A percentile compares a stretch with the other conserved stretches of the same genome.
phyloP scores from a whole-genome alignment of 805 yeast species.

The Lipomyces sp. region DNA sequence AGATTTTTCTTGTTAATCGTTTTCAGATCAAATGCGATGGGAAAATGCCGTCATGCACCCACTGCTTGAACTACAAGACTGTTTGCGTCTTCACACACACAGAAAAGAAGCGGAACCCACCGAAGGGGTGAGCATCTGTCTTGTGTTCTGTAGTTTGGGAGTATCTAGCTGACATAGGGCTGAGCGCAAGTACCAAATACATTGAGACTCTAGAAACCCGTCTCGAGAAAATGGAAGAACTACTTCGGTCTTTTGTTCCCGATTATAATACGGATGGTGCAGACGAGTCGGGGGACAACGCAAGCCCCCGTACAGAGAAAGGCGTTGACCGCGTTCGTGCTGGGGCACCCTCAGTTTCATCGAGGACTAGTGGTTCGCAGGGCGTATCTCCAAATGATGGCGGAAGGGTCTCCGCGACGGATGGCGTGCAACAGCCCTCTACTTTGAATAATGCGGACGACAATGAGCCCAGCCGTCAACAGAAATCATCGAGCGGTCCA shows the following conservation, averaged over 20 bases:
- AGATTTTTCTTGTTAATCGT: neutral
- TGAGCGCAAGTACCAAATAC: slow-evolving; percentile 24
- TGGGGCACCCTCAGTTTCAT: too few relatives aligned
- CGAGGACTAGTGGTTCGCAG: too few relatives aligned
- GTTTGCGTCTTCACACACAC: slow-evolving; percentile 32
- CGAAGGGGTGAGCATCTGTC: slow-evolving; percentile 20
- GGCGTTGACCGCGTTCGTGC: too few relatives aligned
- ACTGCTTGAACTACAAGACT: slow-evolving; percentile 31
- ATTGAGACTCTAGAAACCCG: slow-evolving; percentile 31
- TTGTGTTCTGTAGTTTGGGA: neutral
- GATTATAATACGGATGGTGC: slow-evolving; percentile 6
- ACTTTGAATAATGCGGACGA: too few relatives aligned
- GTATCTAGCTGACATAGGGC: neutral
- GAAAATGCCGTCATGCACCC: slow-evolving; percentile 33
- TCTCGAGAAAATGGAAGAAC: slow-evolving; percentile 31
- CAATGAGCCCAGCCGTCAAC: neutral
- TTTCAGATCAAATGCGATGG: slow-evolving; percentile 42
- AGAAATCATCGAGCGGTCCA: neutral
- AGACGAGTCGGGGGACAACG: neutral
- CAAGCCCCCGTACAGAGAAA: too few relatives aligned
- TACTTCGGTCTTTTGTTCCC: slow-evolving; percentile 25
- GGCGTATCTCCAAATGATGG: too few relatives aligned
- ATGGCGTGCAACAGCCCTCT: too few relatives aligned
- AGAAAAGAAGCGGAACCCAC: slow-evolving; percentile 32
- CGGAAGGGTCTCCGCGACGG: too few relatives aligned